Percentiles rank a stretch among this genome's conserved stretches.
phyloP scores from a whole-genome alignment of 2,329 filamentous ascomycete genomes.

The Hypoxylon sp. region DNA sequence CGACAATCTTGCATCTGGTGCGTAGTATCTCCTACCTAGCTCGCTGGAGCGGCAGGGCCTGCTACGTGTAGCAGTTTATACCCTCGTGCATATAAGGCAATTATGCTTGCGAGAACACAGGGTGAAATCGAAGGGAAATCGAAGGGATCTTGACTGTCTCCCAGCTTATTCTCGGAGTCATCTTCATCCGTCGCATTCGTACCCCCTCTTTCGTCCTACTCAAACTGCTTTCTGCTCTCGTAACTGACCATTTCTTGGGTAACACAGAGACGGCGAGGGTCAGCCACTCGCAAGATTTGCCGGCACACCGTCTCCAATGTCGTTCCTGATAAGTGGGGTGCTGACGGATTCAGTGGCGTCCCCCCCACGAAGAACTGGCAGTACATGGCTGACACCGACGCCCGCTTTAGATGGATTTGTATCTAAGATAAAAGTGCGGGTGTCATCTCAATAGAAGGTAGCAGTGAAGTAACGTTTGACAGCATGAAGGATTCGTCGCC shows the following conservation, averaged over 20 bases:
- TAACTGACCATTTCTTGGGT: not conserved
- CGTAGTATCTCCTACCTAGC: not conserved
- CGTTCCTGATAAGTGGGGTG: slow-evolving; percentile 2
- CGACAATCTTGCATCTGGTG: not conserved
- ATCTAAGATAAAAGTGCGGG: not conserved
- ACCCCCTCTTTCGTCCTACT: not conserved
- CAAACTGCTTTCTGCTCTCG: not conserved
- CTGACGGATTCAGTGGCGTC: not conserved
- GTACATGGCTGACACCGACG: not conserved
- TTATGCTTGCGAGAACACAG: not conserved
- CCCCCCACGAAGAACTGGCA: not conserved
- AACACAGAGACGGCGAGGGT: not conserved
- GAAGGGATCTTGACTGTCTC: not conserved
- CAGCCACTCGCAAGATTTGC: not conserved
- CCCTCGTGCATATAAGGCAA: not conserved
- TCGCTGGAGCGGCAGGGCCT: not conserved
- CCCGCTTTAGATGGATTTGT: not conserved
- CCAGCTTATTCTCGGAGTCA: not conserved
- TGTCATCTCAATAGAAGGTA: not conserved
- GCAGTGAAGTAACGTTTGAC: not conserved
- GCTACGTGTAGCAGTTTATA: not conserved
- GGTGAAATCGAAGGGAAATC: not conserved
- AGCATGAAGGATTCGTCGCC: slow-evolving; percentile 5
- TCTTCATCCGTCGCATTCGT: not conserved
- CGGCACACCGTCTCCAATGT: not conserved